phyloP scores from a whole-genome alignment of 805 yeast genomes.

The Suhomyces faveliae region DNA sequence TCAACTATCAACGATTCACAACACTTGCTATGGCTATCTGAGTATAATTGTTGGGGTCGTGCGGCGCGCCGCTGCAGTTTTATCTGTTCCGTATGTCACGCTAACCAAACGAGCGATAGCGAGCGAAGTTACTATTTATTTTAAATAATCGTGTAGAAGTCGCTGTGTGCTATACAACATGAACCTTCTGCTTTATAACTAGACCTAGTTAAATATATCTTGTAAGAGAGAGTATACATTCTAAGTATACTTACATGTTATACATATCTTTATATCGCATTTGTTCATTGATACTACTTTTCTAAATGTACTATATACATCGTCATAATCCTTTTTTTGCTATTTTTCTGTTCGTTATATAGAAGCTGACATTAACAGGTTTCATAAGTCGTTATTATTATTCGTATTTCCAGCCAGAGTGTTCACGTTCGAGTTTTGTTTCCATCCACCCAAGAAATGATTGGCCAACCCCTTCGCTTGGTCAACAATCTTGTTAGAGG shows the following conservation, averaged over 20 bases:
- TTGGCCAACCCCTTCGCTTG: conserved; percentile 39
- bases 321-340: conserved; percentile 1
- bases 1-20: not conserved
- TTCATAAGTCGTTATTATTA: conserved; percentile 1
- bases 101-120: no score
- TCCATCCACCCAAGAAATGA: conserved; percentile 31
- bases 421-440: conserved; percentile 7
- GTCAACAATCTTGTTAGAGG: conserved; percentile 25
- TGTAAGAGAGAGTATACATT: no score
- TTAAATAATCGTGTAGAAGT: no score
- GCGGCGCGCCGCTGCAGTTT: conserved; percentile 2
- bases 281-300: not conserved
- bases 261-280: not conserved
- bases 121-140: no score
- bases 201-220: no score
- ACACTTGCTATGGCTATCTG: not conserved
- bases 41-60: conserved; percentile 3
- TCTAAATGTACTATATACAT: not conserved
- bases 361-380: not conserved
- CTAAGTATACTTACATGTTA: no score
- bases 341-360: not conserved
- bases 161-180: no score
- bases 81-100: not conserved
- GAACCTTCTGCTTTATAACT: no score
- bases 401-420: not conserved